Conservation (phyloP, 148 eudicot genomes). For the Spergularia marina region DNA sequence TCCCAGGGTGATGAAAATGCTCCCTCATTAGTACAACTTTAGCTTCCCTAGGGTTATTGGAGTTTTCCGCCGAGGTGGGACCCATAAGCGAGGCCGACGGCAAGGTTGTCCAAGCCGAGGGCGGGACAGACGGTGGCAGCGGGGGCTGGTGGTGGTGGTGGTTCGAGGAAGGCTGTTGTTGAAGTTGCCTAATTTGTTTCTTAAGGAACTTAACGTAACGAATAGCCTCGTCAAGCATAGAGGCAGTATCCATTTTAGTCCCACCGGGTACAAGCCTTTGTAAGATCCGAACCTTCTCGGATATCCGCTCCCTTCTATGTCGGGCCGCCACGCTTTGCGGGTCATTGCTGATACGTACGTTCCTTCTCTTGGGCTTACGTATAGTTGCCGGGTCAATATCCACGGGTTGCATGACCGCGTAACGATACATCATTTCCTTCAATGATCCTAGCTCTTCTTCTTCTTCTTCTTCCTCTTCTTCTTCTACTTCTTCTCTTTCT, state of each 20-base stretch:
- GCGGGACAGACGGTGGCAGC: not conserved
- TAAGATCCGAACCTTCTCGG: conserved; percentile 76
- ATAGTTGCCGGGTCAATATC: conserved; percentile 84
- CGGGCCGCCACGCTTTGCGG: conserved; percentile 94
- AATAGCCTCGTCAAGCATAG: conserved; percentile 89
- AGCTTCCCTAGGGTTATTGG: conserved; percentile 2
- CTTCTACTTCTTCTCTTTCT: conserved; percentile 14
- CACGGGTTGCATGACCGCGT: conserved; percentile 95
- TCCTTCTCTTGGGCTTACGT: conserved; percentile 67
- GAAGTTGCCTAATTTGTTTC: conserved; percentile 64
- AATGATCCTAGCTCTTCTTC: conserved; percentile 79
- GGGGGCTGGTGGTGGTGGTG: conserved; percentile 11
- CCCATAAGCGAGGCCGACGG: conserved; percentile 8
- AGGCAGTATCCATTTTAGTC: conserved; percentile 88
- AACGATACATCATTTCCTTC: conserved; percentile 95
- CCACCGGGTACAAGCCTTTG: conserved; percentile 94
- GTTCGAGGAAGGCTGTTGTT: conserved; percentile 19
- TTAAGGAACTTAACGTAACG: conserved; percentile 89
- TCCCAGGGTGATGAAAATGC: conserved; percentile 12
- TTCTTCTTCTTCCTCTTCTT: conserved; percentile 36
- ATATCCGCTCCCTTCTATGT: conserved; percentile 70
- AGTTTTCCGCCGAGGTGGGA: not conserved
- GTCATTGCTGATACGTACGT: conserved; percentile 75
- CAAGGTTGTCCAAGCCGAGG: not conserved
- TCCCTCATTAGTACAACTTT: conserved; percentile 15